phyloP scores from a whole-genome alignment of 1,284 basidiomycete genomes.

The Laetiporus sulphureus region DNA sequence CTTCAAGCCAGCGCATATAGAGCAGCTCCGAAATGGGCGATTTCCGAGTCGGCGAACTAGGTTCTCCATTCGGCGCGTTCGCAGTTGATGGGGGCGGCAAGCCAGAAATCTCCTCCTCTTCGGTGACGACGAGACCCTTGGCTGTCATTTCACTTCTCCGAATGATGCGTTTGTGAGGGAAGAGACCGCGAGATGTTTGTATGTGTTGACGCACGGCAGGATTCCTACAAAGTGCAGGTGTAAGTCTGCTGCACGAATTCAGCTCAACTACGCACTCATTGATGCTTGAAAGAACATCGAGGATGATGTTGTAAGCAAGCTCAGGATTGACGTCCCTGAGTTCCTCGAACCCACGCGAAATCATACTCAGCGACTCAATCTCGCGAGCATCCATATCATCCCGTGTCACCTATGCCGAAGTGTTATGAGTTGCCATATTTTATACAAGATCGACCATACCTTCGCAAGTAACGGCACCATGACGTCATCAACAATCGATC shows the following conservation, averaged over 20 bases:
- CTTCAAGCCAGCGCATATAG: constrained; percentile 94
- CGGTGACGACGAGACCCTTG: constrained; percentile 72
- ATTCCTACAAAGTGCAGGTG: constrained; percentile 56
- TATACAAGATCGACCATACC: constrained; percentile 40
- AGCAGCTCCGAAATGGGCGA: constrained; percentile 90
- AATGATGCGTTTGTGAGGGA: constrained; percentile 72
- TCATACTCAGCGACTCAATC: constrained; percentile 85
- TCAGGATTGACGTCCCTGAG: constrained; percentile 77
- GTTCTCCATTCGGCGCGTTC: constrained; percentile 19
- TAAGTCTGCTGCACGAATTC: too few relatives aligned
- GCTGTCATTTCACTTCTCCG: constrained; percentile 79
- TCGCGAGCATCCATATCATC: constrained; percentile 86
- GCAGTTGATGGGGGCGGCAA: constrained; percentile 32
- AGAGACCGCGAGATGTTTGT: constrained; percentile 64
- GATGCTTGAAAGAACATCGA: constrained; percentile 87
- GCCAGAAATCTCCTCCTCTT: constrained; percentile 62
- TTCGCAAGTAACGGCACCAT: constrained; percentile 70
- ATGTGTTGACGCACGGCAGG: constrained; percentile 68
- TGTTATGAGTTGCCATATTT: background rate
- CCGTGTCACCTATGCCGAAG: constrained; percentile 48
- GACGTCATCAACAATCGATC: constrained; percentile 72
- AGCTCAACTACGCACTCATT: constrained; percentile 62
- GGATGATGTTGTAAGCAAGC: constrained; percentile 79
- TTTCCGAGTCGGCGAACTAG: constrained; percentile 40
- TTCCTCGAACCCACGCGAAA: constrained; percentile 84